phyloP scores from a whole-genome alignment of 1,284 basidiomycete species.

The Ceratobasidium sp. region DNA sequence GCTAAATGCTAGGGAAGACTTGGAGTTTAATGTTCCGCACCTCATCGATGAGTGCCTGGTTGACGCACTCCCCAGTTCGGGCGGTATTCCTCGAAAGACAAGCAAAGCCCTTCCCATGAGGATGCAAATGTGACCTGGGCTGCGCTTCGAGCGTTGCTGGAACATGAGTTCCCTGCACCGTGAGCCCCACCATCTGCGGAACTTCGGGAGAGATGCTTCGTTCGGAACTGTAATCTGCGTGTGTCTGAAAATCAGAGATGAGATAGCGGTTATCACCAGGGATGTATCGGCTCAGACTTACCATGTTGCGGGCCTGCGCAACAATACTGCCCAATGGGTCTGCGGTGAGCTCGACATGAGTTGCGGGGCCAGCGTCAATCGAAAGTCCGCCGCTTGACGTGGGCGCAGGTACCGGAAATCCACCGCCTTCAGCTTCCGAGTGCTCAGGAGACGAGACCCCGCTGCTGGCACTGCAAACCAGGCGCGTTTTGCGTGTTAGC shows the following conservation, averaged over 20 bases:
- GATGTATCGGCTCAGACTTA: conserved; percentile 15
- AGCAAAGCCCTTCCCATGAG: conserved; percentile 41
- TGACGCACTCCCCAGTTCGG: conserved; percentile 20
- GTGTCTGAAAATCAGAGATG: conserved; percentile 18
- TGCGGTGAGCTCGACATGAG: conserved; percentile 16
- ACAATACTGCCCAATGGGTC: conserved; percentile 39
- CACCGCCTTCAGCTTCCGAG: conserved; percentile 35
- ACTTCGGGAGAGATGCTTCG: conserved; percentile 38
- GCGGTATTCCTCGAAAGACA: conserved; percentile 36
- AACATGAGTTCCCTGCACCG: not conserved
- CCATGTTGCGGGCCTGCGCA: conserved; percentile 36
- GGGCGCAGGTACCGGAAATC: conserved; percentile 13
- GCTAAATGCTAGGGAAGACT: conserved; percentile 17
- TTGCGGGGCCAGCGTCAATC: conserved; percentile 32
- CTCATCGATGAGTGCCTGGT: conserved; percentile 42
- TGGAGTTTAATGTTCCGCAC: conserved; percentile 20
- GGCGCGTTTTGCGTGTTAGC: conserved; percentile 32
- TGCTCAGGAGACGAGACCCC: conserved; percentile 32
- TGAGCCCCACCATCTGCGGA: conserved; percentile 3
- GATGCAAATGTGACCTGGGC: conserved; percentile 3
- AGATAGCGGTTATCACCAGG: conserved; percentile 13
- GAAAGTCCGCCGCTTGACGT: conserved; percentile 38
- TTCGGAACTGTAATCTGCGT: conserved; percentile 35
- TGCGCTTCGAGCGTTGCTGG: not conserved
- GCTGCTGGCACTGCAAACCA: conserved; percentile 34